Base-by-base conservation (phyloP, 78 protist species). In the Fonticula alba region DNA sequence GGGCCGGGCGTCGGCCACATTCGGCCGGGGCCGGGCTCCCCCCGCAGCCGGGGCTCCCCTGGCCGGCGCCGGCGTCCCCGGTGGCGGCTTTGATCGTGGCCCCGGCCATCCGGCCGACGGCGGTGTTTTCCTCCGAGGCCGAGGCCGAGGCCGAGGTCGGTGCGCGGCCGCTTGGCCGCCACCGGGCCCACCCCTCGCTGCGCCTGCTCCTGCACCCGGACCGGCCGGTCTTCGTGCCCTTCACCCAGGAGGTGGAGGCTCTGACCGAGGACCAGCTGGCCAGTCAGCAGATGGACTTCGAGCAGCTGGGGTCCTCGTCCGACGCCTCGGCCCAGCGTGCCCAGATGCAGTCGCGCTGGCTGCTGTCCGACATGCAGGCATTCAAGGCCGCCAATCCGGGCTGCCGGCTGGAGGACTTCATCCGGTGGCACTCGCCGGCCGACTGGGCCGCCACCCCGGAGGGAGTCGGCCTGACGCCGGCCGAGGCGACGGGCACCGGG, bases 331-430 rank as follows among this genome's bases (percentile, higher is more conserved):
- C 10, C 20, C 2, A 10, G 3, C 65, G 74, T 5, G 66, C 67
- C 11, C 53, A 52, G 14, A n/a, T 70, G 35, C 75, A 59, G 49
- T 7, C 66, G 11, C 60, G 43, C 35, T 53, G 54, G 13, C 63
- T 62, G 53, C 60, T 26, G 15, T 61, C 65, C 0, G 77, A 63
- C 53, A 72, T 72, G 80, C 51, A 40, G 51, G 80, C 78, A 6
- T 75, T 75, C 71, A 75, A 75, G 41, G 80, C 80, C 11, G 80
- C 80, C 51, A 75, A 75, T 31, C 80, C 80, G n/a, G 22, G 13
- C 3, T 0, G 35, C 14, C 31, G 0, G 22, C 41, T 75, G 17
- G 80, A 17, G 15, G 80, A 75, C 40, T 75, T 75, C 33, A 63
- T 75, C 26, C 74, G 80, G 1, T 75, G 80, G 80, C 61, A 64